Base-by-base conservation (phyloP, 192 early-diverging fungal species). In the Backusella parvicylindrica region DNA sequence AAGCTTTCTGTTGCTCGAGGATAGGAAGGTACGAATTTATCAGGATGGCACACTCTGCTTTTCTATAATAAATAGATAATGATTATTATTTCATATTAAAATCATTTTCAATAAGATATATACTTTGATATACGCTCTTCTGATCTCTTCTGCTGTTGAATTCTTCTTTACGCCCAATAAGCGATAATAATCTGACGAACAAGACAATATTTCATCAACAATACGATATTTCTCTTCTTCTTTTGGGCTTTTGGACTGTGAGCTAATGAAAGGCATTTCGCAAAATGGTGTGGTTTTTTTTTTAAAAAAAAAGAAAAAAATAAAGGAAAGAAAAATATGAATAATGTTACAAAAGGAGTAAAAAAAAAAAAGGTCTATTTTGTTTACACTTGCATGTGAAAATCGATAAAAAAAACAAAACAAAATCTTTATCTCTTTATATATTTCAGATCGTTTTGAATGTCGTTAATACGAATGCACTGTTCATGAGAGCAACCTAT, bases 1-100 rank as follows among this genome's bases (percentile, higher is more conserved):
- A 88, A 88, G n/a, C 85, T 86, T 64, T 88, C 84, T 2, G 87
- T 88, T 15, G 87, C 87, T 66, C 78, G 75, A 68, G 84, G 81
- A 56, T 88, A 88, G 32, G 83, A 81, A 31, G 85, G 87, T 30
- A 79, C 78, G 49, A 88, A 88, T 75, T 86, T 88, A 74, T 88
- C 87, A 28, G 87, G 87, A 70, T 88, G 87, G 53, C 87, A 88
- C 2, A 88, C 81, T 33, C 87, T 72, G 16, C 84, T 85, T 65
- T 84, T 85, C 78, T 88, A 70, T 79, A 81, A 68, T 11, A 1
- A 30, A 43, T 37, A 33, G 49, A 63, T n/a, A n/a, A n/a, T n/a
- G n/a, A n/a, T n/a, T n/a, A n/a, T 33, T 35, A 38, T 23, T 38
- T 38, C 32, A 68, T 68, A 23, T 36, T 11, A 68, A 68, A 23